phyloP scores from a whole-genome alignment of 306 rosid species.

The Hylodesmum podocarpum region DNA sequence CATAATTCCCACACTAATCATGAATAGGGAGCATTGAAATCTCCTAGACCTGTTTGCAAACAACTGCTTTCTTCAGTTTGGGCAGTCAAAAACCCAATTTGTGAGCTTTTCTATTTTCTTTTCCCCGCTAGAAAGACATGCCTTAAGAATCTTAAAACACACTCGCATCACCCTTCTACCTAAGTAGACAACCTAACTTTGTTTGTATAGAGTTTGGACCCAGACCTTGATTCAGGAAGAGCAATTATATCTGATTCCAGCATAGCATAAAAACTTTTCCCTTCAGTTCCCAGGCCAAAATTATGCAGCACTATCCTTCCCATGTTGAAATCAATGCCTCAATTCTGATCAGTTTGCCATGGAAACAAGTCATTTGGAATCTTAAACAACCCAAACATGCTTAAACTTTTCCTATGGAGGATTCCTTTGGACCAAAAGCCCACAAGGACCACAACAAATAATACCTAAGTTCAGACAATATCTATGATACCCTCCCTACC shows the following conservation, averaged over 20 bases:
- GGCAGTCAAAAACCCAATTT: neutral
- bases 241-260: neutral
- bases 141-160: neutral
- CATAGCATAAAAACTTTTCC: neutral
- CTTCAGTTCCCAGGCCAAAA: neutral
- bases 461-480: neutral
- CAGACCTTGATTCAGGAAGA: neutral
- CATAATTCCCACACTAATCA: neutral
- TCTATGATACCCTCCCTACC: neutral
- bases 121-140: neutral
- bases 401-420: neutral
- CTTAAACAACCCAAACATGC: neutral
- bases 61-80: neutral
- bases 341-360: neutral
- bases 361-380: neutral
- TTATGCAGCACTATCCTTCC: neutral
- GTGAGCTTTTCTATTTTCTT: neutral
- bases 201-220: neutral
- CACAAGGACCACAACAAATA: no score
- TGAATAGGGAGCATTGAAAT: neutral
- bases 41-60: neutral
- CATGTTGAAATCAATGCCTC: neutral
- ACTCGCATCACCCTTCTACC: neutral
- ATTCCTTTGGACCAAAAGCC: neutral
- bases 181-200: constrained; percentile 15